Evolutionary conservation across 1,139 yeast genomes (phyloP).

Genomic region (Pneumocystis carinii): DNA sequence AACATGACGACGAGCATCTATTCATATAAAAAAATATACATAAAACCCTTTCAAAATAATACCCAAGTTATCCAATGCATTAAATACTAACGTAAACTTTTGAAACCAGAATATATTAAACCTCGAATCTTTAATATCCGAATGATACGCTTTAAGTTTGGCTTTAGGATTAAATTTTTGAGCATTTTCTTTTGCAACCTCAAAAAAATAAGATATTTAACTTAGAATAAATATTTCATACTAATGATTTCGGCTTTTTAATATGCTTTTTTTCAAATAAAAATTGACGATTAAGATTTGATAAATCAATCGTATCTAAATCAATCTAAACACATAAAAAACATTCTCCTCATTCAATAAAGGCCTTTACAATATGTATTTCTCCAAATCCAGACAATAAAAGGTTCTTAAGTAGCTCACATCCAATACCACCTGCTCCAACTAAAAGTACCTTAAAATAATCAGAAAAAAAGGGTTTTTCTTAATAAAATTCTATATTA

Average conservation of each 20-base stretch:
- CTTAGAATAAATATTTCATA: neutral
- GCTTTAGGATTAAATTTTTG: slow-evolving; percentile 58
- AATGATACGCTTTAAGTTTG: slow-evolving; percentile 67
- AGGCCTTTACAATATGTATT: slow-evolving; percentile 52
- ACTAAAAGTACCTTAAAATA: slow-evolving; percentile 47
- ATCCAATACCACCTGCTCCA: slow-evolving; percentile 99
- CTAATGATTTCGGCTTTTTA: slow-evolving; percentile 67
- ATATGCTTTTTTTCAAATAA: slow-evolving; percentile 75
- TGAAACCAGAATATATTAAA: slow-evolving; percentile 74
- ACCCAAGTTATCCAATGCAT: slow-evolving; percentile 73
- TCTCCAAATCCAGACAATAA: slow-evolving; percentile 75
- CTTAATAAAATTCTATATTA: neutral
- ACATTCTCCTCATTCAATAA: neutral
- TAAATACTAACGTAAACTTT: slow-evolving; percentile 63
- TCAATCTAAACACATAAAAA: slow-evolving; percentile 32
- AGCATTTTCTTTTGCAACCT: slow-evolving; percentile 62
- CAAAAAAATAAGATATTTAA: neutral
- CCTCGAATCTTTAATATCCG: slow-evolving; percentile 57
- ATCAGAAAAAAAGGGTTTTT: neutral
- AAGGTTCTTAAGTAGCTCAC: slow-evolving; percentile 78
- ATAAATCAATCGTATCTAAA: slow-evolving; percentile 81
- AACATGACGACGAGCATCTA: slow-evolving; percentile 77
- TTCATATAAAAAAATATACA: neutral
- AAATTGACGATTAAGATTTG: slow-evolving; percentile 87
- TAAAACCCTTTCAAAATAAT: neutral